Evolutionary conservation across 2,329 filamentous ascomycete species (phyloP).

Genomic region (Fusarium sp.): DNA sequence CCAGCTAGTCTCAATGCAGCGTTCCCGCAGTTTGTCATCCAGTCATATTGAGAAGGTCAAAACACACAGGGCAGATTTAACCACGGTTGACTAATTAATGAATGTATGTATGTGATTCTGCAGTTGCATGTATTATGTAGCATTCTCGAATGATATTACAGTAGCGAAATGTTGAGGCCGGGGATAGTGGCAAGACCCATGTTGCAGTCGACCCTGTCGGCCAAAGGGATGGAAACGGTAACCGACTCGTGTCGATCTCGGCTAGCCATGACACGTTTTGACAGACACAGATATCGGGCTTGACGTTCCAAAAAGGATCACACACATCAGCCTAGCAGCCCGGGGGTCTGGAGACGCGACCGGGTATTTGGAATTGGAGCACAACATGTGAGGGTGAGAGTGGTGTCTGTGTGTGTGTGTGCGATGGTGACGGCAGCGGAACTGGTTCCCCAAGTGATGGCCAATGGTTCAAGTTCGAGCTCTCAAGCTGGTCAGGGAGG

Average conservation of each 20-base stretch:
- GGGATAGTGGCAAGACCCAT: not conserved
- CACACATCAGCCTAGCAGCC: not conserved
- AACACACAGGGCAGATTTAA: not conserved
- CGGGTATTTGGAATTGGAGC: constrained; percentile 1
- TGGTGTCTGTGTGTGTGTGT: not conserved
- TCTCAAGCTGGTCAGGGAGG: constrained; percentile 5
- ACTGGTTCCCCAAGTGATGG: not conserved
- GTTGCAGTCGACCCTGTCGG: not conserved
- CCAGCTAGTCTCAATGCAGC: not conserved
- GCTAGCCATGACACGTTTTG: not conserved
- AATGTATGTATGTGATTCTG: not conserved
- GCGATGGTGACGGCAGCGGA: not conserved
- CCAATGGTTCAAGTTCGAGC: constrained; percentile 15
- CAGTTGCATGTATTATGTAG: not conserved
- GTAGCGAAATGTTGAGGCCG: not conserved
- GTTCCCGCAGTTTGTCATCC: not conserved
- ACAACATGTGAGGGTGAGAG: not conserved
- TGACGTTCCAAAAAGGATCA: not conserved
- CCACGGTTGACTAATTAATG: not conserved
- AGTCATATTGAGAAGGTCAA: not conserved
- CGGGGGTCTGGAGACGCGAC: not conserved
- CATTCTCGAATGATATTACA: constrained; percentile 25
- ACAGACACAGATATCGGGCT: not conserved
- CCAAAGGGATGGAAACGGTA: not conserved
- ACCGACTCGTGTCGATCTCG: constrained; percentile 1